Evolutionary conservation across 163 green algal species (phyloP), one percentile per base, ranked within the genome.

Genomic region (Scenedesmus sp.): DNA sequence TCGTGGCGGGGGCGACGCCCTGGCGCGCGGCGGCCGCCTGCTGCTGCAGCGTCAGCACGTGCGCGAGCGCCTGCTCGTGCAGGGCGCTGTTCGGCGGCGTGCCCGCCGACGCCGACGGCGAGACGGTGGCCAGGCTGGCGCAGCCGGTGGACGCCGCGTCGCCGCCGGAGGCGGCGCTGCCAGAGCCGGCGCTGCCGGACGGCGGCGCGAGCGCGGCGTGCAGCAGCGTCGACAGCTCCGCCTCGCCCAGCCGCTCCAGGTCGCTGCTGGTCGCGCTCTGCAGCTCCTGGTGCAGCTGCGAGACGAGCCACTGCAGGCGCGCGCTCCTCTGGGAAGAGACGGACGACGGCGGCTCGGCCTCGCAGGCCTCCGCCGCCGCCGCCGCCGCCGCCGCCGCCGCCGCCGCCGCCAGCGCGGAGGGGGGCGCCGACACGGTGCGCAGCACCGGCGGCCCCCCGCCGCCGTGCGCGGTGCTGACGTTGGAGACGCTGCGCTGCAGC

Each of bases 271-370:
- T 50, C 29, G 47, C 48, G 26, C 13, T 10, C 15, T 75, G 65
- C 17, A 75, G 26, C 48, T 75, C 65, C 1, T 18, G 14, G 7
- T 62, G 45, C 20, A 75, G 17, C 18, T 75, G 65, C 65, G 62
- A 48, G 28, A 75, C 20, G 29, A 75, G 48, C 65, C 65, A 75
- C 65, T 75, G 24, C 26, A 75, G 65, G 24, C 65, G 54, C 18
- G 47, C 48, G 31, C 29, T 10, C 42, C n/a, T 10, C 63, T 39
- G 3, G 63, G 56, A 28, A 31, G 60, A 20, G 20, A 28, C 1
- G 20, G 33, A 33, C 29, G 20, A 33, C 15, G 18, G 11, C 17
- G 24, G 2, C 9, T 42, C 3, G 5, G 24, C 24, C 6, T 53
- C 2, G 42, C 3, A 36, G 14, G 17, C 4, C 17, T 18, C 18